A percentile compares a stretch with the other conserved stretches of the same genome.
phyloP scores from a whole-genome alignment of 202 grass and related monocot genomes.

The Panicum hallii region DNA sequence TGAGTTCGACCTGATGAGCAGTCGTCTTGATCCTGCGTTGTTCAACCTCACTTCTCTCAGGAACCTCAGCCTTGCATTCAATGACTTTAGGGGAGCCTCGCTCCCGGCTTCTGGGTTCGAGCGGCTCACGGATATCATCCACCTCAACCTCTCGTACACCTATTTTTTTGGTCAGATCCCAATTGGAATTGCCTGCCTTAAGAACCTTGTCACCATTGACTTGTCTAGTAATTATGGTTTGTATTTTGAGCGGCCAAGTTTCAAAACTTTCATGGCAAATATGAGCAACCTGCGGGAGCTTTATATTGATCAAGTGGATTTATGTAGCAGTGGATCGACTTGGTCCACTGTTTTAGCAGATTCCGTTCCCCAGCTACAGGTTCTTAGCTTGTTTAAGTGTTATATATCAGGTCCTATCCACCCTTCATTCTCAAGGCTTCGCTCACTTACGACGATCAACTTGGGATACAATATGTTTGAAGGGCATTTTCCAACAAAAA shows the following conservation, averaged over 20 bases:
- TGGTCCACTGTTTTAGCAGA: constrained; percentile 51
- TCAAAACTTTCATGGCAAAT: constrained; percentile 51
- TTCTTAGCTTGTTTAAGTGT: constrained; percentile 51
- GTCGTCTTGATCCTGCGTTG: too few relatives aligned
- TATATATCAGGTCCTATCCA: constrained; percentile 37
- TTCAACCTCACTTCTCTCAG: constrained; percentile 63
- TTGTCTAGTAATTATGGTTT: neutral
- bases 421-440: constrained; percentile 48
- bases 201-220: neutral
- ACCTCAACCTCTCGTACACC: constrained; percentile 58
- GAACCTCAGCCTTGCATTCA: constrained; percentile 53
- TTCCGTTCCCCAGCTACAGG: constrained; percentile 33
- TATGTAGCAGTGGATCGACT: constrained; percentile 36
- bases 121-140: constrained; percentile 44
- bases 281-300: constrained; percentile 53
- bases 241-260: constrained; percentile 13
- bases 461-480: constrained; percentile 51
- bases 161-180: constrained; percentile 41
- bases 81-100: neutral
- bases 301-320: constrained; percentile 50
- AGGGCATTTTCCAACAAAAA: constrained; percentile 45
- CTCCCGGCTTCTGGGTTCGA: constrained; percentile 49
- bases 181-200: neutral
- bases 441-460: constrained; percentile 28
- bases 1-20: too few relatives aligned